phyloP scores from a whole-genome alignment of 2,329 filamentous ascomycete species.

The Didymella keratinophila region DNA sequence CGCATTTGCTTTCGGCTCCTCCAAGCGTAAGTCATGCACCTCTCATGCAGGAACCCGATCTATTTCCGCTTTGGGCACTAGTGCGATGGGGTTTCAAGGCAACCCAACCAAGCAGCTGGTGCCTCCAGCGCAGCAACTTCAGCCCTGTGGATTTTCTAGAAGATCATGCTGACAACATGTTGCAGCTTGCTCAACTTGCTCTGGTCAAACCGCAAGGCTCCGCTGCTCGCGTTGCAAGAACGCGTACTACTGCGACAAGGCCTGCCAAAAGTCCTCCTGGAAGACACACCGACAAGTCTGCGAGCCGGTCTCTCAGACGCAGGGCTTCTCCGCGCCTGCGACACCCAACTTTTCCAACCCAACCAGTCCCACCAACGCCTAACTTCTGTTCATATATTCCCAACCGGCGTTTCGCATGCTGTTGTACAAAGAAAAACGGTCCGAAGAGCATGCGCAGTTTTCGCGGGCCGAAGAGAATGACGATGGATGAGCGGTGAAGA shows the following conservation, averaged over 20 bases:
- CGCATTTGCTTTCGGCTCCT: conserved; percentile 27
- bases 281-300: conserved; percentile 59
- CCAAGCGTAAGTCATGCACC: conserved; percentile 40
- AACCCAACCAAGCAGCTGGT: conserved; percentile 14
- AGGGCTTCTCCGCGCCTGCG: conserved; percentile 33
- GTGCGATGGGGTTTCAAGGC: conserved; percentile 17
- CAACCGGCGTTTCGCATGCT: conserved; percentile 11
- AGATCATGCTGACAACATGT: conserved; percentile 4
- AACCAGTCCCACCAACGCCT: conserved; percentile 34
- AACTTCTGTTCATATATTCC: conserved; percentile 18
- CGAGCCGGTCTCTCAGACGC: conserved; percentile 37
- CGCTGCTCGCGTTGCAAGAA: conserved; percentile 59
- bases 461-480: conserved; percentile 15
- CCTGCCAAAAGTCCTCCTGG: conserved; percentile 63
- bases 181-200: conserved; percentile 38
- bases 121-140: conserved; percentile 3
- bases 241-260: conserved; percentile 60
- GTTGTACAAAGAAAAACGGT: conserved; percentile 20
- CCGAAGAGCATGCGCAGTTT: conserved; percentile 13
- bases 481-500: conserved; percentile 21
- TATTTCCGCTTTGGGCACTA: conserved; percentile 27
- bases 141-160: not conserved
- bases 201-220: conserved; percentile 32
- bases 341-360: conserved; percentile 42
- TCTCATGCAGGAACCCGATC: conserved; percentile 39